Conservation (phyloP, 2,329 filamentous ascomycete species). For the Neopestalotiopsis sp. region DNA sequence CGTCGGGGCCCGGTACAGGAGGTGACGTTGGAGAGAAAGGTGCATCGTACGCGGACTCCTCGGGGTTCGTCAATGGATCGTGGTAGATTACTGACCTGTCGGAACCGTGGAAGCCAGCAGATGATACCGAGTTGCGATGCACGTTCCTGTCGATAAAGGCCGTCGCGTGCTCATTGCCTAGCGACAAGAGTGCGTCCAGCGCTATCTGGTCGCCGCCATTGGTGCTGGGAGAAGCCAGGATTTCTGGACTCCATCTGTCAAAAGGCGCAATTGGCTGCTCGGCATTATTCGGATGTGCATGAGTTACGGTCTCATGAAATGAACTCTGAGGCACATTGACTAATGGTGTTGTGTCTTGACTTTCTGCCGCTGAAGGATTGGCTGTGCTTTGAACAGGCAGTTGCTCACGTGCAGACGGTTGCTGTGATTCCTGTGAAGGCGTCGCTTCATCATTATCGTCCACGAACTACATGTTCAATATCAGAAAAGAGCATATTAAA, state of each 20-base stretch:
- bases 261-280: slow-evolving; percentile 1
- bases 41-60: background rate
- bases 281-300: background rate
- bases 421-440: background rate
- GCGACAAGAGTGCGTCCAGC: slow-evolving; percentile 38
- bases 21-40: background rate
- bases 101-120: background rate
- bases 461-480: background rate
- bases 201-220: slow-evolving; percentile 38
- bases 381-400: background rate
- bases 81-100: background rate
- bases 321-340: background rate
- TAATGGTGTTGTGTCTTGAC: background rate
- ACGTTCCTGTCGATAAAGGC: slow-evolving; percentile 9
- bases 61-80: background rate
- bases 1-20: background rate
- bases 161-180: slow-evolving; percentile 34
- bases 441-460: background rate
- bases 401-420: background rate
- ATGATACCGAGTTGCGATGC: background rate
- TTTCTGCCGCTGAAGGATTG: background rate
- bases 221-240: background rate
- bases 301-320: background rate
- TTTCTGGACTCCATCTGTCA: background rate
- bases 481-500: background rate